Evolutionary conservation across 2,329 filamentous ascomycete species (phyloP), one percentile per base, ranked within the genome.

Genomic region (Aquanectria penicillioides): DNA sequence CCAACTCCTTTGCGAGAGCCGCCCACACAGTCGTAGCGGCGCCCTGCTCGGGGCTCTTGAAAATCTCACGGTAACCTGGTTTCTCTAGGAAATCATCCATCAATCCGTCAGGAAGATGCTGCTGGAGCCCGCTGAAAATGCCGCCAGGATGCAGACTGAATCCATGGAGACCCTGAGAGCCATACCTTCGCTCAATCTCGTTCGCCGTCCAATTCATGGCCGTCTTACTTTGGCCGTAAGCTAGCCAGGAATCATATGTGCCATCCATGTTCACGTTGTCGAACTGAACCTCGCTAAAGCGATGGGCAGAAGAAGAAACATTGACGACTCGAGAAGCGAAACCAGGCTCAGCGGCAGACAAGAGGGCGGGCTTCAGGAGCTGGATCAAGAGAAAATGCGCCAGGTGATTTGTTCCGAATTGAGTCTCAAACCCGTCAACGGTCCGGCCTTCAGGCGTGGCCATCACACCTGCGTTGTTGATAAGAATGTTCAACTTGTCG

Each of bases 141-240:
- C 75, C 72, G 3, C 53, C 59, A 20, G 55, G 54, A n/a, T 61
- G 40, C 15, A 61, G 13, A 25, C 52, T 57, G 3, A 20, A 48
- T 5, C 52, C 40, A 18, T 80, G 80, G 0, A 85, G 56, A 18
- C 78, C 76, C 17, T 34, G 6, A 9, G 25, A n/a, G 2, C 43
- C 52, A 23, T 55, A 55, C 3, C 43, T 41, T 13, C 43, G 17
- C 3, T 55, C 52, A 13, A 48, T 34, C 10, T 55, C 52, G 26
- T 55, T 55, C 2, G 52, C 78, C 62, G 81, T 78, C 61, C 76
- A 81, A 18, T 84, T 76, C 62, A 81, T 84, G n/a, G 83, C 81
- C 2, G 77, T 76, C 65, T 86, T 86, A 41, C 74, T 72, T 61
- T 83, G 78, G 0, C 74, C 78, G 62, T 86, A 86, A 0, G 78